Percentiles rank a stretch among this genome's conserved stretches.
These are phyloP conservation scores for Picea abies DNA, from an alignment of 83 land plant genomes.

Conservation along the genomic window DNA sequence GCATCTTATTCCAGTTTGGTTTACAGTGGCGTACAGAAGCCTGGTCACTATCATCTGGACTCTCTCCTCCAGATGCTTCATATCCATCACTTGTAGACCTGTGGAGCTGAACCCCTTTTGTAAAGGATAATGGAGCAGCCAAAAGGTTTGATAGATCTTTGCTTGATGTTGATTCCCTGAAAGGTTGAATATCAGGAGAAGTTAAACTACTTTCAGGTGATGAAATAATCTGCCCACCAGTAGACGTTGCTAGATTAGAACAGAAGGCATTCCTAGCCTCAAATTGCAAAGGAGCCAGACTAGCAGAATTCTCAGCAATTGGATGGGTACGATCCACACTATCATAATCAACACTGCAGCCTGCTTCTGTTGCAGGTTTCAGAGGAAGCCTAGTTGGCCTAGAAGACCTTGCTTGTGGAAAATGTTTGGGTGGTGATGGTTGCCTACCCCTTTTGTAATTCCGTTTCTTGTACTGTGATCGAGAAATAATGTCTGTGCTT, in stretches of 20 bases:
- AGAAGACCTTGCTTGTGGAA: constrained; percentile 6
- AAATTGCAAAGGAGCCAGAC: constrained; percentile 64
- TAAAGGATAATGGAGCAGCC: constrained; percentile 16
- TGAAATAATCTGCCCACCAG: constrained; percentile 36
- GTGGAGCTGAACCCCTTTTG: constrained; percentile 51
- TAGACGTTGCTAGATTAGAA: constrained; percentile 47
- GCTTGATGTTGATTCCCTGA: constrained; percentile 58
- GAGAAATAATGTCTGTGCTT: constrained; percentile 18
- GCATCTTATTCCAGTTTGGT: constrained; percentile 48
- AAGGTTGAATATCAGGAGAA: constrained; percentile 72
- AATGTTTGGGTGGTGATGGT: constrained; percentile 8
- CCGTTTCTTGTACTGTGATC: constrained; percentile 45
- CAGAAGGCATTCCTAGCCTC: constrained; percentile 74
- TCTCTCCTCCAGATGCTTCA: constrained; percentile 93
- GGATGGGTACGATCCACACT: constrained; percentile 15
- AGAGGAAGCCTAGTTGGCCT: constrained; percentile 28
- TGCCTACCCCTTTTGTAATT: constrained; percentile 30
- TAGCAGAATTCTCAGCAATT: constrained; percentile 27
- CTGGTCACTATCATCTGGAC: constrained; percentile 71
- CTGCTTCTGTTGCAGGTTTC: constrained; percentile 24
- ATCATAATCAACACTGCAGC: constrained; percentile 1
- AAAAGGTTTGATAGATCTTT: constrained; percentile 32
- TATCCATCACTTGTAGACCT: constrained; percentile 89
- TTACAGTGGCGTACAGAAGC: constrained; percentile 44
- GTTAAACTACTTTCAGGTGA: constrained; percentile 79